phyloP scores from a whole-genome alignment of 495 filamentous ascomycete genomes.

The Letharia lupina region DNA sequence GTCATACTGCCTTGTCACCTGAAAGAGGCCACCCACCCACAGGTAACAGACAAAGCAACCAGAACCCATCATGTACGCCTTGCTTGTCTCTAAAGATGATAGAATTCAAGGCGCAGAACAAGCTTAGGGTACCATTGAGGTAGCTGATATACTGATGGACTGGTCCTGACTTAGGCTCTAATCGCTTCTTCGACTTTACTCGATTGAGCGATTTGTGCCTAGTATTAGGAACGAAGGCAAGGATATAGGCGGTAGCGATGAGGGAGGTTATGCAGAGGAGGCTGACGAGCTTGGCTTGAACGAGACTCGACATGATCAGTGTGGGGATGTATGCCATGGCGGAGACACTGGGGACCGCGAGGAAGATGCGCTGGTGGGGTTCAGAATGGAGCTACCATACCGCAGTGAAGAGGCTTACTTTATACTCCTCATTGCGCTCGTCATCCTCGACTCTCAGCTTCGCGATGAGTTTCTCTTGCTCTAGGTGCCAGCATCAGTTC shows the following conservation, averaged over 20 bases:
- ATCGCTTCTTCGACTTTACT: conserved; percentile 17
- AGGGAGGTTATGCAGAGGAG: conserved; percentile 54
- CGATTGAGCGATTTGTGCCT: conserved; percentile 17
- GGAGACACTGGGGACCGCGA: conserved; percentile 47
- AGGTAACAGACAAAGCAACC: conserved; percentile 26
- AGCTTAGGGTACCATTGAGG: conserved; percentile 23
- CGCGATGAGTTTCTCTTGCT: conserved; percentile 64
- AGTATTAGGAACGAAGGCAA: conserved; percentile 29
- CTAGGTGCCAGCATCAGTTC: conserved; percentile 31
- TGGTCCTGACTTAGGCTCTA: conserved; percentile 16
- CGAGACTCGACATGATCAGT: conserved; percentile 32
- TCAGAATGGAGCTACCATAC: conserved; percentile 13
- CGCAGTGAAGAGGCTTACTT: conserved; percentile 30
- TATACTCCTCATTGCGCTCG: conserved; percentile 50
- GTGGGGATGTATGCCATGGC: conserved; percentile 45
- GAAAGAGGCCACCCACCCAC: conserved; percentile 27
- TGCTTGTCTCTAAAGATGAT: conserved; percentile 16
- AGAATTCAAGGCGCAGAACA: conserved; percentile 21
- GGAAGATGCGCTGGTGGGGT: conserved; percentile 41
- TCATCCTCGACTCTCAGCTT: conserved; percentile 49
- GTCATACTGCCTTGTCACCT: conserved; percentile 25
- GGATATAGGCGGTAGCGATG: conserved; percentile 46
- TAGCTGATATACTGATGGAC: conserved; percentile 16
- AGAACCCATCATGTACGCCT: conserved; percentile 24
- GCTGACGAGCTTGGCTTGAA: conserved; percentile 35